Evolutionary conservation across 1,139 yeast species (phyloP).

Genomic region (Yamadazyma oceani): DNA sequence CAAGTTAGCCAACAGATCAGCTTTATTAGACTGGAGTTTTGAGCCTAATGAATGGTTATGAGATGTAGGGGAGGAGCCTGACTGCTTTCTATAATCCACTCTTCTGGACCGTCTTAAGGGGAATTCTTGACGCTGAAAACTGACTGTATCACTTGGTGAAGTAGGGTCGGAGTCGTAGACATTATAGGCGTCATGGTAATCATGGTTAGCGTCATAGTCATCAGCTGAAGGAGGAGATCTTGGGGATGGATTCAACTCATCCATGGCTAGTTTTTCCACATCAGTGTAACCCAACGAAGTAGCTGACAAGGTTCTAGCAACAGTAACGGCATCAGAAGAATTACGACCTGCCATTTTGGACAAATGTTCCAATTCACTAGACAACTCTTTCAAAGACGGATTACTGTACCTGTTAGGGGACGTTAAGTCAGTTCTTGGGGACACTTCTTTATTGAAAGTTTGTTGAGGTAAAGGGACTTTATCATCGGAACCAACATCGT

Average conservation of each 20-base stretch:
- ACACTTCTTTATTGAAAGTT: slow-evolving; percentile 13
- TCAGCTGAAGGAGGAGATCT: slow-evolving; percentile 10
- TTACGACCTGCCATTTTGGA: slow-evolving; percentile 73
- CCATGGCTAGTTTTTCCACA: slow-evolving; percentile 49
- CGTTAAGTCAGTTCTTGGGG: slow-evolving; percentile 6
- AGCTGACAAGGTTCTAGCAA: slow-evolving; percentile 69
- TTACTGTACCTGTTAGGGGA: slow-evolving; percentile 28
- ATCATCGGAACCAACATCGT: not conserved
- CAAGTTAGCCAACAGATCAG: slow-evolving; percentile 35
- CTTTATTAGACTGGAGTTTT: slow-evolving; percentile 28
- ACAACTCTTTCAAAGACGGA: slow-evolving; percentile 67
- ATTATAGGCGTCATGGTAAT: slow-evolving; percentile 14
- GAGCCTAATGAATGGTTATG: slow-evolving; percentile 22
- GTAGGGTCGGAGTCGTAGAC: slow-evolving; percentile 14
- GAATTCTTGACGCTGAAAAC: slow-evolving; percentile 24
- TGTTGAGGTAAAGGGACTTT: slow-evolving; percentile 12
- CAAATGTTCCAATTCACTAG: slow-evolving; percentile 63
- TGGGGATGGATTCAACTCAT: slow-evolving; percentile 30
- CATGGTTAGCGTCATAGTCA: slow-evolving; percentile 16
- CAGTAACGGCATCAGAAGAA: slow-evolving; percentile 69
- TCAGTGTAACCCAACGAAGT: slow-evolving; percentile 58
- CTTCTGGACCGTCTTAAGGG: slow-evolving; percentile 43
- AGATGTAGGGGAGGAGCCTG: slow-evolving; percentile 2
- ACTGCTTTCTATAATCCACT: slow-evolving; percentile 38
- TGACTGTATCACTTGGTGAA: slow-evolving; percentile 7